These are phyloP conservation scores for Phytophthora macrochlamydospora DNA, from an alignment of 352 stramenopile species.

Conservation along the genomic window DNA sequence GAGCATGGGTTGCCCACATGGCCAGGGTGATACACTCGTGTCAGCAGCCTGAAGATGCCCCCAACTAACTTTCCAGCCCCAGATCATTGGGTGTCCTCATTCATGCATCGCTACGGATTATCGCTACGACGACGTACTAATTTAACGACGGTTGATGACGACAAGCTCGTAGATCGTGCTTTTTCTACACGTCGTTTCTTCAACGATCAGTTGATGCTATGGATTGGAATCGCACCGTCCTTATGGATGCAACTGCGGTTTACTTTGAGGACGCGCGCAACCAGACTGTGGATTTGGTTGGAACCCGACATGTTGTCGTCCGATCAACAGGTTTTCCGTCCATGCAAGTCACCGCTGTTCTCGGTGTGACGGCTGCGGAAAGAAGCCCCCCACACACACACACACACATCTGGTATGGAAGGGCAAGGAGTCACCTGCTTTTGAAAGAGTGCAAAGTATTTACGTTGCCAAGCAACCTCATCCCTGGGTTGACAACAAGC, in stretches of 20 bases:
- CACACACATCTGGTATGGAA: conserved; percentile 14
- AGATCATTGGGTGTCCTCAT: conserved; percentile 24
- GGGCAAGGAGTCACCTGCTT: conserved; percentile 8
- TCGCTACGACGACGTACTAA: conserved; percentile 29
- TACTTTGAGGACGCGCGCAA: conserved; percentile 30
- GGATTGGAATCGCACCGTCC: conserved; percentile 15
- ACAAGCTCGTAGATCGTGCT: conserved; percentile 14
- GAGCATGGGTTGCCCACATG: conserved; percentile 20
- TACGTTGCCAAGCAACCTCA: conserved; percentile 7
- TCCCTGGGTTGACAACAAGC: conserved; percentile 9
- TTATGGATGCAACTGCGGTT: conserved; percentile 35
- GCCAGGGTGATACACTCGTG: conserved; percentile 7
- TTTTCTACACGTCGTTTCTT: conserved; percentile 19
- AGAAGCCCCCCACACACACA: conserved; percentile 14
- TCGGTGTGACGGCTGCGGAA: conserved; percentile 9
- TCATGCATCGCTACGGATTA: conserved; percentile 34
- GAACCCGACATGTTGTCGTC: conserved; percentile 26
- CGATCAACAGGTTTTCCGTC: conserved; percentile 30
- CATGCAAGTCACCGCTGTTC: conserved; percentile 26
- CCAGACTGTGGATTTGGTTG: conserved; percentile 21
- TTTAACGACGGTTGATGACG: conserved; percentile 21
- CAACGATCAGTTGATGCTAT: conserved; percentile 2
- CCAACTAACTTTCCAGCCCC: conserved; percentile 17
- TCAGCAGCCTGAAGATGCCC: background rate
- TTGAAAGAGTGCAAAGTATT: conserved; percentile 2